These are phyloP conservation scores for Claviceps spartinae DNA, from an alignment of 2,329 filamentous ascomycete species.

Conservation along the genomic window DNA sequence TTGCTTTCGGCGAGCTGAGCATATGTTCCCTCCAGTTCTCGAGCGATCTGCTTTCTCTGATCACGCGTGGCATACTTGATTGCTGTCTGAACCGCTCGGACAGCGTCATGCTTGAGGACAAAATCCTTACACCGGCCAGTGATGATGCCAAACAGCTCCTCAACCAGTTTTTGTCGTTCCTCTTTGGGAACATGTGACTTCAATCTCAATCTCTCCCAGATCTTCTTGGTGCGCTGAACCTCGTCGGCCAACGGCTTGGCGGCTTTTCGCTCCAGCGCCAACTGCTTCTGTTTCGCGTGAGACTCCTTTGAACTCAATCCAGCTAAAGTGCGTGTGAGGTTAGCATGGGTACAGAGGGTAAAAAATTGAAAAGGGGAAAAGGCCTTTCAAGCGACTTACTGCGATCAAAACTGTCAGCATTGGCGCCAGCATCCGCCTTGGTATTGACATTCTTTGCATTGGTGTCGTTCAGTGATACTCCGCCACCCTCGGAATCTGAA, in stretches of 20 bases:
- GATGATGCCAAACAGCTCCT: slow-evolving; percentile 83
- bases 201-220: slow-evolving; percentile 86
- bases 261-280: slow-evolving; percentile 78
- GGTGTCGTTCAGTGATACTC: slow-evolving; percentile 30
- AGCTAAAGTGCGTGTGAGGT: neutral
- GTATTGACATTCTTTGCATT: slow-evolving; percentile 17
- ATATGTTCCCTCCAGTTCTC: slow-evolving; percentile 76
- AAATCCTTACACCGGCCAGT: slow-evolving; percentile 88
- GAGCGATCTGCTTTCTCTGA: slow-evolving; percentile 75
- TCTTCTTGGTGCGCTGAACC: slow-evolving; percentile 80
- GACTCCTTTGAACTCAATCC: slow-evolving; percentile 59
- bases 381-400: slow-evolving; percentile 18
- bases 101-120: slow-evolving; percentile 95
- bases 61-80: slow-evolving; percentile 85
- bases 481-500: slow-evolving; percentile 35
- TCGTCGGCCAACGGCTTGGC: slow-evolving; percentile 87
- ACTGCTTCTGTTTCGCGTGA: slow-evolving; percentile 82
- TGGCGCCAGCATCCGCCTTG: slow-evolving; percentile 17
- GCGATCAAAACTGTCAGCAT: slow-evolving; percentile 28
- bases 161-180: slow-evolving; percentile 74
- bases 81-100: slow-evolving; percentile 91
- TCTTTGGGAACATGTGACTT: slow-evolving; percentile 89
- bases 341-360: neutral
- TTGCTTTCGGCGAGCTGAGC: slow-evolving; percentile 78
- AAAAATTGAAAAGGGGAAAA: too few species aligned